Base-by-base conservation (phyloP, 139 green algal species). In the Coelastrella sp. region DNA sequence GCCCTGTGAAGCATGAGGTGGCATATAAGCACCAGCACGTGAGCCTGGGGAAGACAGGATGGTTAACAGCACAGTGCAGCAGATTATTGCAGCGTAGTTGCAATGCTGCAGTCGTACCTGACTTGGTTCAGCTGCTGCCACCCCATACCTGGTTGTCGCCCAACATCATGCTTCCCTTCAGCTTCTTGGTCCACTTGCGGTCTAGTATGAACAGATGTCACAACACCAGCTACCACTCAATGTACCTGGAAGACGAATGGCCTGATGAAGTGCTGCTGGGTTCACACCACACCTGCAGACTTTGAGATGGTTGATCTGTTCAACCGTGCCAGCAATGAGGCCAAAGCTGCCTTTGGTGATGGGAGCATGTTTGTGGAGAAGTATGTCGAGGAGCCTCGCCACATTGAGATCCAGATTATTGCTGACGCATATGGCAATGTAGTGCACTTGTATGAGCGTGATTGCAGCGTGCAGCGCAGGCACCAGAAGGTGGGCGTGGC, bases 401-500 rank as follows among this genome's bases (percentile, higher is more conserved):
- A 98, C 92, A 95, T 96, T 78, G 94, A 96, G 93, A 92, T 96
- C 78, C 94, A 99, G 93, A 97, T 99, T 70, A 90, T 99, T 83
- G 98, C 96, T 4, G 98, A 99, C 93, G 83, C 93, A 65, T 94
- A 99, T 80, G 98, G 98, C 91, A 99, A 99, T 90, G 95, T 98
- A 25, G 95, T 99, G 83, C 98, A 99, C 95, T 92, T 99, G 56
- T 97, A 98, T 87, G 97, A 99, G 91, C 94, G 98, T 56, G 98
- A 99, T 90, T 99, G 98, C 96, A 98, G 94, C 25, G 98, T 99
- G 85, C 98, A 99, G 93, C 94, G 98, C 49, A 94, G 98, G n/a
- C 98, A 99, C 92, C 98, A 99, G 86, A 99, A 99, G 93, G 96
- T 88, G 58, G 10, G 80, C 17, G 9, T 96, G 89, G 60, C 22